Evolutionary conservation across 2,329 filamentous ascomycete species (phyloP).

Genomic region (Alternaria gaisen): DNA sequence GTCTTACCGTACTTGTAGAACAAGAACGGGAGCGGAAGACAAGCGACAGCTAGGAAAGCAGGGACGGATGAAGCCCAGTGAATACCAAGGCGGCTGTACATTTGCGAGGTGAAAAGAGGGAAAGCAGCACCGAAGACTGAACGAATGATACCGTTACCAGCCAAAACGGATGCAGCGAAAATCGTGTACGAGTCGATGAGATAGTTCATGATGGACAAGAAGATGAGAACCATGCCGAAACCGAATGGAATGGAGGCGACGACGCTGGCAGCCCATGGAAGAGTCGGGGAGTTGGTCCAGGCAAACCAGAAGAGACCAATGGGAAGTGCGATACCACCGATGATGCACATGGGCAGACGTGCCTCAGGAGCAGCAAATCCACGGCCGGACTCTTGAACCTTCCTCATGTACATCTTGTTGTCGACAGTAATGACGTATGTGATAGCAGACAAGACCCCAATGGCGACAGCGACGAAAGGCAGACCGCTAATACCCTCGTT

Average conservation of each 20-base stretch:
- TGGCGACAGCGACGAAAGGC: constrained; percentile 72
- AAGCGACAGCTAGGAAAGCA: constrained; percentile 75
- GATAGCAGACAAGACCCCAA: constrained; percentile 71
- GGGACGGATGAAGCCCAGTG: constrained; percentile 80
- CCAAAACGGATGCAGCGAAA: constrained; percentile 78
- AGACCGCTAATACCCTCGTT: constrained; percentile 50
- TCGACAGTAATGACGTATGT: constrained; percentile 57
- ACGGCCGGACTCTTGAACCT: constrained; percentile 55
- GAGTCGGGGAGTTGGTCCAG: constrained; percentile 57
- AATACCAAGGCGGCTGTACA: constrained; percentile 62
- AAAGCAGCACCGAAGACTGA: constrained; percentile 81
- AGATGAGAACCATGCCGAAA: constrained; percentile 70
- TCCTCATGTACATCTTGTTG: constrained; percentile 50
- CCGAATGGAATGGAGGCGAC: constrained; percentile 63
- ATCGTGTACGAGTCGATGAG: constrained; percentile 67
- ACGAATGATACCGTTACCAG: constrained; percentile 81
- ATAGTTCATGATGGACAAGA: constrained; percentile 61
- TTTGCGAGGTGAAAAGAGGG: constrained; percentile 79
- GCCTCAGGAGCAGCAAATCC: constrained; percentile 72
- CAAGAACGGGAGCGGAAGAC: constrained; percentile 77
- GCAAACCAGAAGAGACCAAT: constrained; percentile 56
- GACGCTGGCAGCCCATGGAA: constrained; percentile 66
- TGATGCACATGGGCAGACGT: constrained; percentile 67
- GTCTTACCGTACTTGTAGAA: constrained; percentile 75
- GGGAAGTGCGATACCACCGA: constrained; percentile 70